A percentile compares a stretch with the other conserved stretches of the same genome.
Evolutionary conservation across 805 yeast species (phyloP).

Genomic region (Ogataea kodamae): DNA sequence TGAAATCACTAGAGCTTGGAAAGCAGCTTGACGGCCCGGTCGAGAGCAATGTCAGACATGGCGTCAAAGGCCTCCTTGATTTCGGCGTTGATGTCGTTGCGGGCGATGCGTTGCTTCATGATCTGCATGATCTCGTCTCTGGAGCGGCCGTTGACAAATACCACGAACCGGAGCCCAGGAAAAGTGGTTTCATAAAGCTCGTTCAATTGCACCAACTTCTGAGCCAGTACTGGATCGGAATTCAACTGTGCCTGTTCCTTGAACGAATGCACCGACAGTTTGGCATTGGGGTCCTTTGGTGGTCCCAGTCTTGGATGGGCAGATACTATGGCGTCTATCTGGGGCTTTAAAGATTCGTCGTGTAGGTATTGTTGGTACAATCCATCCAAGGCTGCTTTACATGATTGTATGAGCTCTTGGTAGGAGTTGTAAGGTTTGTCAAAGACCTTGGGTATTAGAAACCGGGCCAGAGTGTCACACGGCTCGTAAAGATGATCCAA

Average conservation of each 20-base stretch:
- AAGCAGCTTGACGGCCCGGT: slow-evolving; percentile 57
- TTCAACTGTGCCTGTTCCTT: slow-evolving; percentile 67
- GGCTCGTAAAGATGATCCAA: slow-evolving; percentile 64
- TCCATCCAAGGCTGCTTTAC: slow-evolving; percentile 8
- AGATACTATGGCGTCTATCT: slow-evolving; percentile 54
- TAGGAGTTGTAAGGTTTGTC: slow-evolving; percentile 23
- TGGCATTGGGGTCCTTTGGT: slow-evolving; percentile 33
- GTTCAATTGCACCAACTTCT: slow-evolving; percentile 51
- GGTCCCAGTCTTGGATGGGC: slow-evolving; percentile 93
- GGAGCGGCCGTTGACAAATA: slow-evolving; percentile 82
- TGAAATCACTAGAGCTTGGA: slow-evolving; percentile 29
- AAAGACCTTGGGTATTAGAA: slow-evolving; percentile 32
- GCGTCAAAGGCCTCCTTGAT: slow-evolving; percentile 70
- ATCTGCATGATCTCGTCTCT: slow-evolving; percentile 60
- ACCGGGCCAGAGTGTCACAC: slow-evolving; percentile 45
- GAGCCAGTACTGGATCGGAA: slow-evolving; percentile 48
- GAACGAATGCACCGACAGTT: slow-evolving; percentile 61
- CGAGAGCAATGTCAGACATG: slow-evolving; percentile 88
- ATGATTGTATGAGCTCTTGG: slow-evolving; percentile 23
- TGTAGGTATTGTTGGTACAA: slow-evolving; percentile 3
- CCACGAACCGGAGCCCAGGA: slow-evolving; percentile 77
- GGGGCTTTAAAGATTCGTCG: slow-evolving; percentile 4
- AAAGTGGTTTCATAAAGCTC: slow-evolving; percentile 41
- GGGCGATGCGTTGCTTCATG: slow-evolving; percentile 56
- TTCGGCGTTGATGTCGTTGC: slow-evolving; percentile 54